Evolutionary conservation across 805 yeast genomes (phyloP).

Genomic region (Kodamaea fukazawae): DNA sequence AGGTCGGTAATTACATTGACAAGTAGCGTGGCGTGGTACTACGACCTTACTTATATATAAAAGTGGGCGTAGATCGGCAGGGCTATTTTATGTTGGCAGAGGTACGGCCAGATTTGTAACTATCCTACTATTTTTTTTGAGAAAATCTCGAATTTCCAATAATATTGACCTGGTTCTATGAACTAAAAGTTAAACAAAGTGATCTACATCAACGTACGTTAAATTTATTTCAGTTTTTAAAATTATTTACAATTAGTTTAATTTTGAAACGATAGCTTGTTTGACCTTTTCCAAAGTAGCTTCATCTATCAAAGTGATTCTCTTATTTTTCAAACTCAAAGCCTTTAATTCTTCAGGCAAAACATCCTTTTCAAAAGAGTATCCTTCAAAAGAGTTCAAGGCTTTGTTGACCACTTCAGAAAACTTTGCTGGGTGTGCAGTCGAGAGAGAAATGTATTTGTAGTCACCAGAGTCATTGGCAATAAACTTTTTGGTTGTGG

Average conservation of each 20-base stretch:
- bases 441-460: conserved; percentile 73
- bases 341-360: conserved; percentile 83
- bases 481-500: conserved; percentile 66
- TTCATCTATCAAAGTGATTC: conserved; percentile 65
- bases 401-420: conserved; percentile 93
- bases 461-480: conserved; percentile 31
- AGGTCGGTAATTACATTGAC: too few species aligned
- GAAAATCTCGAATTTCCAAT: too few species aligned
- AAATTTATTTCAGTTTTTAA: too few species aligned
- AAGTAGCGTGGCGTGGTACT: too few species aligned
- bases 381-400: conserved; percentile 59
- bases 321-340: conserved; percentile 68
- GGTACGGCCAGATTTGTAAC: too few species aligned
- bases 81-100: too few species aligned
- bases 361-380: conserved; percentile 84
- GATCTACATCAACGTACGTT: too few species aligned
- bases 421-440: conserved; percentile 99
- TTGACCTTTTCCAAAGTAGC: conserved; percentile 77
- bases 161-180: too few species aligned
- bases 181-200: too few species aligned
- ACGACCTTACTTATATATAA: too few species aligned
- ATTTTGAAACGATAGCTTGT: conserved; percentile 68
- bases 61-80: too few species aligned
- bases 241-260: conserved; percentile 21
- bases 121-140: too few species aligned